Conservation (phyloP, 1,284 basidiomycete species). For the Pholiota adiposa region DNA sequence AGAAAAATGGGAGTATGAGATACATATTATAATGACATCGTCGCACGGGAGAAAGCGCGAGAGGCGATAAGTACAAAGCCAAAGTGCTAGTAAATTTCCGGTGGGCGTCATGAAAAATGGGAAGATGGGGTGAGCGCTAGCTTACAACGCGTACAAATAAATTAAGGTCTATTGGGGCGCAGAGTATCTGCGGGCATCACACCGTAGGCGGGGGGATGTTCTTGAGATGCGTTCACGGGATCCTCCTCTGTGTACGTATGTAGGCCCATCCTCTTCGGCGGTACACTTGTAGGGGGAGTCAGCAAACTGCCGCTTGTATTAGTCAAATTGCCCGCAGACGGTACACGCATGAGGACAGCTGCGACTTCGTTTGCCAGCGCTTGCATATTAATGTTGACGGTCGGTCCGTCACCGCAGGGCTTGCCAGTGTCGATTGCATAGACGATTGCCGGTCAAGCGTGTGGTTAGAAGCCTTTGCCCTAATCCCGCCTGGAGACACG, state of each 20-base stretch:
- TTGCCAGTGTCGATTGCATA: not conserved
- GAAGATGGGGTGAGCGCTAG: no score
- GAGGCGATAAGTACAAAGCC: not conserved
- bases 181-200: not conserved
- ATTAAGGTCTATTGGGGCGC: not conserved
- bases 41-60: not conserved
- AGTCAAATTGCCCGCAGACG: not conserved
- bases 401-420: not conserved
- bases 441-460: not conserved
- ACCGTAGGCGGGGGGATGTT: slow-evolving; percentile 12
- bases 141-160: no score
- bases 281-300: not conserved
- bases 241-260: not conserved
- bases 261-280: not conserved
- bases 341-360: slow-evolving; percentile 1
- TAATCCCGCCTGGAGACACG: not conserved
- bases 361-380: slow-evolving; percentile 7
- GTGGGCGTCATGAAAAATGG: no score
- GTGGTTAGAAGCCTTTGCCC: not conserved
- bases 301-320: not conserved
- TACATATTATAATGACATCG: not conserved
- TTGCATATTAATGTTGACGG: slow-evolving; percentile 8
- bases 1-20: not conserved
- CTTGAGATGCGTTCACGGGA: not conserved
- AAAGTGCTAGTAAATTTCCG: no score